phyloP scores from a whole-genome alignment of 2,329 filamentous ascomycete genomes.

The Cordyceps tenuipes region DNA sequence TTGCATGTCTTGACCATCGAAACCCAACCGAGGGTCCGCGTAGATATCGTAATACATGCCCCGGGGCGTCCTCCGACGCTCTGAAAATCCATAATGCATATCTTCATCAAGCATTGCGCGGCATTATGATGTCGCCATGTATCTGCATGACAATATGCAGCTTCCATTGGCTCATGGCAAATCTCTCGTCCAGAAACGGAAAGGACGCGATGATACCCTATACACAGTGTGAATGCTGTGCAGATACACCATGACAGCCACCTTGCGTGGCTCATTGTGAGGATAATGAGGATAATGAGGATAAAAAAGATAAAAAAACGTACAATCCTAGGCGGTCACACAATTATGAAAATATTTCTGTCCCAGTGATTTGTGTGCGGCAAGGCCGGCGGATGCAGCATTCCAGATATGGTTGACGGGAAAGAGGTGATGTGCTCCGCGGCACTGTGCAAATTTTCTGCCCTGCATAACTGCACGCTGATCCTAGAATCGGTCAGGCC shows the following conservation, averaged over 20 bases:
- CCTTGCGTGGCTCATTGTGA: no score
- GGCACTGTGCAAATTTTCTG: constrained; percentile 9
- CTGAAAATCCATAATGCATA: neutral
- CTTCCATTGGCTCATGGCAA: neutral
- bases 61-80: neutral
- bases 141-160: neutral
- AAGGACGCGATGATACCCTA: constrained; percentile 9
- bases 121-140: neutral
- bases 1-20: no score
- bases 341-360: neutral
- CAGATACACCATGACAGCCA: no score
- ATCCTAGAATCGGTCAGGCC: neutral
- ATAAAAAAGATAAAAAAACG: no score
- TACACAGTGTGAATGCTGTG: constrained; percentile 1
- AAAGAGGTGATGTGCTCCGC: neutral
- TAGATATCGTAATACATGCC: no score
- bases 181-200: neutral
- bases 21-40: no score
- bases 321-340: neutral
- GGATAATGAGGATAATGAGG: no score
- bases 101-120: neutral
- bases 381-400: neutral
- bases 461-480: neutral
- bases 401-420: neutral
- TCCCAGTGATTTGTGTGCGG: neutral